Conservation (phyloP, 768 basidiomycete species). For the Bullera alba region DNA sequence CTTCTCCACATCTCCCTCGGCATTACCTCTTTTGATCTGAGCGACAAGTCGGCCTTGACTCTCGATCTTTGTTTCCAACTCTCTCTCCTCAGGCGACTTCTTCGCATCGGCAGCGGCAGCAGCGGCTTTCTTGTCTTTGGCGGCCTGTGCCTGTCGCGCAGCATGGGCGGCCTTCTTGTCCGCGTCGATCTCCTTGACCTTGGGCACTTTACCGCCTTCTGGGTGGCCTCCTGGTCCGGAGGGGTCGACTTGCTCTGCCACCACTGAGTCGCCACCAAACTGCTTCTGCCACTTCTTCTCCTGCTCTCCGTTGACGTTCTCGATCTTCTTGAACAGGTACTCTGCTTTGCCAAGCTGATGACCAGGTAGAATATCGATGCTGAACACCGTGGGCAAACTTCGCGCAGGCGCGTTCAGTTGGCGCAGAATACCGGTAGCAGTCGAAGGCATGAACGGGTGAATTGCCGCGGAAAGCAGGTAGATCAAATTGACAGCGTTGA, state of each 20-base stretch:
- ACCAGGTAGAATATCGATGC: constrained; percentile 75
- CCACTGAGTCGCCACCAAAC: constrained; percentile 60
- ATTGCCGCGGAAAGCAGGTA: constrained; percentile 77
- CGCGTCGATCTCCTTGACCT: constrained; percentile 38
- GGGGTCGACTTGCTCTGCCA: constrained; percentile 28
- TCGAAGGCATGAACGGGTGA: constrained; percentile 95
- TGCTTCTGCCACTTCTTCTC: constrained; percentile 69
- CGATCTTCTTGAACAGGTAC: constrained; percentile 89
- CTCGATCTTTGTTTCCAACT: constrained; percentile 65
- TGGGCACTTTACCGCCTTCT: constrained; percentile 46
- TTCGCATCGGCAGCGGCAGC: constrained; percentile 44
- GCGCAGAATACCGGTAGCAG: constrained; percentile 65
- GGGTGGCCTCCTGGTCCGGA: constrained; percentile 47
- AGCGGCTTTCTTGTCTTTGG: constrained; percentile 49
- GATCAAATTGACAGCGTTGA: constrained; percentile 85
- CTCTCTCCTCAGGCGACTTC: constrained; percentile 65
- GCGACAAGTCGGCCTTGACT: constrained; percentile 71
- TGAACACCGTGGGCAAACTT: constrained; percentile 61
- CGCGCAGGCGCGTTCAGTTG: constrained; percentile 89
- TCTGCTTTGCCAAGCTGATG: constrained; percentile 79
- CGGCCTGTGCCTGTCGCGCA: constrained; percentile 49
- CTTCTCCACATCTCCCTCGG: constrained; percentile 45
- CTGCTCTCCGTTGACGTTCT: constrained; percentile 52
- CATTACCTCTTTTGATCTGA: constrained; percentile 53
- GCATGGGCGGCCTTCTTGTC: constrained; percentile 39